Evolutionary conservation across 768 basidiomycete species (phyloP), one percentile per base, ranked within the genome.

Genomic region (Holtermanniella nyarrowii): DNA sequence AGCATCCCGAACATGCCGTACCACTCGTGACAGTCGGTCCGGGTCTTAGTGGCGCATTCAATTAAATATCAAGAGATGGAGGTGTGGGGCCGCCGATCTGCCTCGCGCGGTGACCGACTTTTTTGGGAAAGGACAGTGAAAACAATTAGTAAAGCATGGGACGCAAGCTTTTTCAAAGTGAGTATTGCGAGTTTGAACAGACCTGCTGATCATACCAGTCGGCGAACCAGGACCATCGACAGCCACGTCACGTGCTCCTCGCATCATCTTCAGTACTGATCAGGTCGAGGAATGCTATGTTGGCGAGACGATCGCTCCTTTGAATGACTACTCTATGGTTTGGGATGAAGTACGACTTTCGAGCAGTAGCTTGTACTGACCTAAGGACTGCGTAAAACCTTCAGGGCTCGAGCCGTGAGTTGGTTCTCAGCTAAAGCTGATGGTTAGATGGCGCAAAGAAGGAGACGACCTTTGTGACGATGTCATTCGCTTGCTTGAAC

Each of bases 381-480:
- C 12, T 5, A 25, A 61, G 60, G 49, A 49, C 22, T 60, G 59
- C 48, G 1, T 60, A 13, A 47, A 49, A 5, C 59, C 59, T 2
- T 52, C 56, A 0, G 23, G 48, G 44, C 59, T 60, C 1, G 60
- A 59, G 44, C 50, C 46, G 57, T 56, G 49, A 11, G 57, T 40
- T 24, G 12, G 14, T 23, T 3, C 11, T 12, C 21, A n/a, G 22
- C 23, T 20, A 40, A 43, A 37, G 16, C 46, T 46, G 3, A 12
- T 22, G 27, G 4, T n/a, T 21, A 51, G 49, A 16, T 58, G 57
- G 60, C 55, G 70, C 18, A 50, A 54, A n/a, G 24, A 50, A 24
- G 57, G 59, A 5, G 70, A 72, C 49, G 25, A 27, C 0, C 31
- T 63, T 3, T 61, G 60, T 13, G 70, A 72, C 44, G 48, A 21